Evolutionary conservation across 2,329 filamentous ascomycete species (phyloP).

Genomic region (Fusarium paranaense): DNA sequence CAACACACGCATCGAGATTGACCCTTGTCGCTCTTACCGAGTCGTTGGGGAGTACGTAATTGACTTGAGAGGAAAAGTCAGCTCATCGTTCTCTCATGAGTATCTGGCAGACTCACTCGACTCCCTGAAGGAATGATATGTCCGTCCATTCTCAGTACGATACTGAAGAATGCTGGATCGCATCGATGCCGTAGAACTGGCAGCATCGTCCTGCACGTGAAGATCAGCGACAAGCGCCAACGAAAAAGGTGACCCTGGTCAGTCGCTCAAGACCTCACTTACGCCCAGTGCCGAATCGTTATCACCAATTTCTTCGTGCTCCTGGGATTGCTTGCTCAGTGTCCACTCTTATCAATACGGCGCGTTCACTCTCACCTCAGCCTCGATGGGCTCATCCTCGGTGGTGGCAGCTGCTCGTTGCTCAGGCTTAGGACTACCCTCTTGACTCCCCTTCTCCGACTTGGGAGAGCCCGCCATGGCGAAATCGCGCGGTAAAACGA

Average conservation of each 20-base stretch:
- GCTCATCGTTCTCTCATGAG: background rate
- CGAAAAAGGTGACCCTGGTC: background rate
- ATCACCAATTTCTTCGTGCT: conserved; percentile 20
- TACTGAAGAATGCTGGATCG: conserved; percentile 51
- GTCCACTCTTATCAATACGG: background rate
- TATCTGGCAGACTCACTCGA: conserved; percentile 32
- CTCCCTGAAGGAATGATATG: conserved; percentile 51
- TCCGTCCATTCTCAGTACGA: conserved; percentile 53
- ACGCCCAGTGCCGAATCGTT: conserved; percentile 42
- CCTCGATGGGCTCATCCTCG: conserved; percentile 17
- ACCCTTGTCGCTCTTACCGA: conserved; percentile 31
- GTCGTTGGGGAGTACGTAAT: conserved; percentile 48
- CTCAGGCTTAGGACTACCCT: background rate
- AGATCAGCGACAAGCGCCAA: background rate
- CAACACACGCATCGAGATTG: background rate
- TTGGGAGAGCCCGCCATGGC: conserved; percentile 7
- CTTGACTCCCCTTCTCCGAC: background rate
- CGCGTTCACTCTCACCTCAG: conserved; percentile 25
- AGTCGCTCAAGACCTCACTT: background rate
- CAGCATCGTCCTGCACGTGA: conserved; percentile 38
- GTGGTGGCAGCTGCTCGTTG: conserved; percentile 5
- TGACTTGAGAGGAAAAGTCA: conserved; percentile 18
- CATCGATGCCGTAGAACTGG: conserved; percentile 48
- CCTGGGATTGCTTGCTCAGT: conserved; percentile 1
- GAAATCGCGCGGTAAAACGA: background rate